A percentile compares a stretch with the other conserved stretches of the same genome.
These are phyloP conservation scores for Fusarium praegraminearum DNA, from an alignment of 2,329 filamentous ascomycete species.

Conservation along the genomic window DNA sequence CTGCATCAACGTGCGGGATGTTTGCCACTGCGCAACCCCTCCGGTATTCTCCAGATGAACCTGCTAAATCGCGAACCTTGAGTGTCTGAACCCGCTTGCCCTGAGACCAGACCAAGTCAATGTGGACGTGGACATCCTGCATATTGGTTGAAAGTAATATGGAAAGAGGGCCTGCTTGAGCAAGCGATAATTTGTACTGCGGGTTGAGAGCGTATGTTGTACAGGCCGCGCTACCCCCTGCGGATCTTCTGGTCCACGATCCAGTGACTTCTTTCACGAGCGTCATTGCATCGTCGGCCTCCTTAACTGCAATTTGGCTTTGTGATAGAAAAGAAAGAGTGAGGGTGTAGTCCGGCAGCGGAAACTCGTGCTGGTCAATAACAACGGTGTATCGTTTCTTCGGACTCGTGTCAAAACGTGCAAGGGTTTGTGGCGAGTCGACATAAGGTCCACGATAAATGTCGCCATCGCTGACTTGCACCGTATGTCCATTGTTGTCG, in stretches of 20 bases:
- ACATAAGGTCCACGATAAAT: conserved; percentile 86
- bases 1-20: conserved; percentile 69
- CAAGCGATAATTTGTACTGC: conserved; percentile 78
- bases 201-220: conserved; percentile 86
- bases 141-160: conserved; percentile 78
- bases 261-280: conserved; percentile 70
- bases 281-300: conserved; percentile 70
- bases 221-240: conserved; percentile 85
- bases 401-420: conserved; percentile 68
- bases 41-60: conserved; percentile 89
- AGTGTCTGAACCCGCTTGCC: conserved; percentile 79
- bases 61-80: conserved; percentile 80
- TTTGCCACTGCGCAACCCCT: conserved; percentile 81
- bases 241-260: conserved; percentile 81
- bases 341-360: conserved; percentile 81
- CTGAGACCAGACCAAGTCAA: conserved; percentile 84
- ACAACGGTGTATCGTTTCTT: conserved; percentile 69
- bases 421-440: conserved; percentile 91
- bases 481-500: conserved; percentile 74
- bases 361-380: conserved; percentile 82
- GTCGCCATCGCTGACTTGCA: conserved; percentile 79
- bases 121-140: conserved; percentile 79
- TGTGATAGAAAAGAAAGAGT: conserved; percentile 86
- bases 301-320: conserved; percentile 68
- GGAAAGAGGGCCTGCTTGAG: conserved; percentile 70